A percentile compares a stretch with the other conserved stretches of the same genome.
Evolutionary conservation across 2,329 filamentous ascomycete species (phyloP).

Genomic region (Colletotrichum musae): DNA sequence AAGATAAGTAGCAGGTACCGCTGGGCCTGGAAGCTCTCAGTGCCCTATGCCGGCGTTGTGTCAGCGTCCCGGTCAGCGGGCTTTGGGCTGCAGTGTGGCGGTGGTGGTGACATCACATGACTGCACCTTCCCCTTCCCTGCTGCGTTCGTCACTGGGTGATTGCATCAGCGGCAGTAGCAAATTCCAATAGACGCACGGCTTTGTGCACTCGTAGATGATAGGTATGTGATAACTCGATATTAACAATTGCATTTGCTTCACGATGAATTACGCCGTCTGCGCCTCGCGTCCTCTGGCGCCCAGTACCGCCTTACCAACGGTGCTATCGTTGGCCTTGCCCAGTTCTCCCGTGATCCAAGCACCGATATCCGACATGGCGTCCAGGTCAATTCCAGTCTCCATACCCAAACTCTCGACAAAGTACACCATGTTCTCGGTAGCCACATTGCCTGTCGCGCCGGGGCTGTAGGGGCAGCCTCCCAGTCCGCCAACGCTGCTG

Average conservation of each 20-base stretch:
- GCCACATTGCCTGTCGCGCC: conserved; percentile 90
- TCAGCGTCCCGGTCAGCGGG: conserved; percentile 18
- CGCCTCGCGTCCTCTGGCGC: conserved; percentile 55
- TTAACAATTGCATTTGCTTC: too few relatives aligned
- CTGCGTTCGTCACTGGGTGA: too few relatives aligned
- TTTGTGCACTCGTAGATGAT: too few relatives aligned
- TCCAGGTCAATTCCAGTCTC: conserved; percentile 81
- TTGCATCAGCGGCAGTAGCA: too few relatives aligned
- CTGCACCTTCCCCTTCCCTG: conserved; percentile 41
- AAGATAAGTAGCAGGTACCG: conserved; percentile 35
- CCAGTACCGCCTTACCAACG: conserved; percentile 76
- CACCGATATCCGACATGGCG: conserved; percentile 76
- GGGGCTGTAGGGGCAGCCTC: conserved; percentile 88
- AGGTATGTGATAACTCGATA: too few relatives aligned
- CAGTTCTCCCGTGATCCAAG: conserved; percentile 78
- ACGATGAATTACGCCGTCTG: conserved; percentile 16
- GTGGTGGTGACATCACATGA: conserved; percentile 57
- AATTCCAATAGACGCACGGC: too few relatives aligned
- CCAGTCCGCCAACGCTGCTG: conserved; percentile 83
- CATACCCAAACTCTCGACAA: conserved; percentile 81
- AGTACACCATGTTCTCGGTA: conserved; percentile 87
- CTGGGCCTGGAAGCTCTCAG: conserved; percentile 32
- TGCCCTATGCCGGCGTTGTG: not conserved
- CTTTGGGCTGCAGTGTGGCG: conserved; percentile 27
- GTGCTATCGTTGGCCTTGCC: conserved; percentile 75